A percentile compares a stretch with the other conserved stretches of the same genome.
phyloP scores from a whole-genome alignment of 2,329 filamentous ascomycete genomes.

The Aspergillus sp. region DNA sequence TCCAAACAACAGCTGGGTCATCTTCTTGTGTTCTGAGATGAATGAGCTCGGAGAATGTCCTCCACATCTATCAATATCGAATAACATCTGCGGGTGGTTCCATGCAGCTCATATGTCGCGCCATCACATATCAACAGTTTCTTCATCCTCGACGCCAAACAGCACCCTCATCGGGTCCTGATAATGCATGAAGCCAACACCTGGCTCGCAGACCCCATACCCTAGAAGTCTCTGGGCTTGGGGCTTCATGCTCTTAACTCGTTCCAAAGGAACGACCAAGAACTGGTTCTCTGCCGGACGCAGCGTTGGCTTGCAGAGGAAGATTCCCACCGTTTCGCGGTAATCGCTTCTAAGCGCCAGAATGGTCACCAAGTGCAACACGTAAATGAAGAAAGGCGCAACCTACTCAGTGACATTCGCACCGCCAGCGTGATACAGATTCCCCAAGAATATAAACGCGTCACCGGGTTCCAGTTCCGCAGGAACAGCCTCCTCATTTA shows the following conservation, averaged over 20 bases:
- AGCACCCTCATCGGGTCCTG: slow-evolving; percentile 42
- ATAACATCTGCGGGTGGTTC: neutral
- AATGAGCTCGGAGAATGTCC: too few relatives aligned
- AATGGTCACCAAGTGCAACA: neutral
- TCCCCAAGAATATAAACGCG: slow-evolving; percentile 44
- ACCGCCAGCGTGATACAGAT: slow-evolving; percentile 46
- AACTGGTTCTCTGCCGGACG: slow-evolving; percentile 41
- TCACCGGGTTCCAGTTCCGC: slow-evolving; percentile 46
- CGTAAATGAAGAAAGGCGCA: neutral
- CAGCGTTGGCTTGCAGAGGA: slow-evolving; percentile 37
- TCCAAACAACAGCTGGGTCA: slow-evolving; percentile 10
- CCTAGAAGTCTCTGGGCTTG: slow-evolving; percentile 36
- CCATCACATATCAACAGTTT: slow-evolving; percentile 34
- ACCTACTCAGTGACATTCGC: slow-evolving; percentile 34
- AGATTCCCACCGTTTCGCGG: slow-evolving; percentile 35
- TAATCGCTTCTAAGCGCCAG: slow-evolving; percentile 24
- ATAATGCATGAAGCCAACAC: slow-evolving; percentile 39
- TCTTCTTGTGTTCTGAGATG: slow-evolving; percentile 15
- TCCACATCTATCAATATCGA: too few relatives aligned
- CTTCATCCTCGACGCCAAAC: slow-evolving; percentile 41
- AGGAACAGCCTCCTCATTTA: slow-evolving; percentile 41
- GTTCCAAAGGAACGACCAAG: slow-evolving; percentile 33
- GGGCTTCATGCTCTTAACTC: slow-evolving; percentile 32
- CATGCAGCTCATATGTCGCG: neutral
- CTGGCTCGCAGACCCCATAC: slow-evolving; percentile 38